Conservation (phyloP, 352 stramenopile species). For the Globisporangium echinulatum region DNA sequence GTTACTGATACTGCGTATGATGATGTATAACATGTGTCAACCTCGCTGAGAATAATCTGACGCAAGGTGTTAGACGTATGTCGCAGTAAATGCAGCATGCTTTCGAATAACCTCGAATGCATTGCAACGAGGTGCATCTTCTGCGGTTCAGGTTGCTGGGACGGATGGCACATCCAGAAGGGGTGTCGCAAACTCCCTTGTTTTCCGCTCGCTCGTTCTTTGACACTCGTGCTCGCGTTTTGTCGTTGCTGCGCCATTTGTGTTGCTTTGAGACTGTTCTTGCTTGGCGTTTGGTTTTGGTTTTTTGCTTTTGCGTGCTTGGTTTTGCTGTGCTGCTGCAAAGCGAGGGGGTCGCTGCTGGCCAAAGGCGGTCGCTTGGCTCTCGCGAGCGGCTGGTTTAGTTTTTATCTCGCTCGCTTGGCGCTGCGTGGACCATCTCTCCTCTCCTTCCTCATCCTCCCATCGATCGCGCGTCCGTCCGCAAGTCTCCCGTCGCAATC, state of each 20-base stretch:
- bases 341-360: background rate
- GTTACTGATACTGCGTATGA: too few species aligned
- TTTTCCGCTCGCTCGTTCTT: too few species aligned
- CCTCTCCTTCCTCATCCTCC: too few species aligned
- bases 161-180: constrained; percentile 6
- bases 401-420: constrained; percentile 18
- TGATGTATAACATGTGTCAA: too few species aligned
- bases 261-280: too few species aligned
- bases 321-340: background rate
- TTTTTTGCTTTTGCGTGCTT: too few species aligned
- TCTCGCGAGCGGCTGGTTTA: constrained; percentile 3
- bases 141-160: background rate
- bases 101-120: constrained; percentile 1
- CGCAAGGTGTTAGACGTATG: too few species aligned
- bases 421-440: constrained; percentile 3
- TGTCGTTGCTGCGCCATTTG: too few species aligned
- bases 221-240: too few species aligned
- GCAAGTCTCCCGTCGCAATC: background rate
- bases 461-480: background rate
- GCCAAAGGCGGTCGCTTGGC: background rate
- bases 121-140: background rate
- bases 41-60: too few species aligned
- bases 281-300: too few species aligned
- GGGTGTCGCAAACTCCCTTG: constrained; percentile 1
- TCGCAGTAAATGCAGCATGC: too few species aligned